Evolutionary conservation across 495 filamentous ascomycete genomes (phyloP), one percentile per base, ranked within the genome.

Genomic region (Penicillium pancosmium): DNA sequence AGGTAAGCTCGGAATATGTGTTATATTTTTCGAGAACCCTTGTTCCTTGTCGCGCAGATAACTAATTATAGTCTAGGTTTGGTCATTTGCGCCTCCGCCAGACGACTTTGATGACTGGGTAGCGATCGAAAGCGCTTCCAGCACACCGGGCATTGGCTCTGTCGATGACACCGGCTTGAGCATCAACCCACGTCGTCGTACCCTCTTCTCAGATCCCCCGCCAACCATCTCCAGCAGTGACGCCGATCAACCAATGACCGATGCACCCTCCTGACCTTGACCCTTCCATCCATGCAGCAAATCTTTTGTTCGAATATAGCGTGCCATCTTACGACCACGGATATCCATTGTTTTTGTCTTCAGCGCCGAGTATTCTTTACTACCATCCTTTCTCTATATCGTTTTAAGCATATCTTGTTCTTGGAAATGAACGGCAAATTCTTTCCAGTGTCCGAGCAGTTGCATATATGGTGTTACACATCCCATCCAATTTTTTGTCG

Each of bases 61-160:
- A 44, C 56, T 57, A 55, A 67, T 41, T 3, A 2, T 38, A 0
- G 43, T 56, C 31, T 57, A 96, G 91, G 91, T 96, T 12, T 96
- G 90, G 89, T 91, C 88, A 0, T 96, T 96, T 73, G 90, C 92
- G 1, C 92, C 92, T 7, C 91, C 91, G 11, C 68, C 69, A 1
- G 88, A 91, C 56, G 90, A 92, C 16, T 65, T 67, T 31, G 66
- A 63, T 10, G 68, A 76, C 49, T 59, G 64, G 16, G 52, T 56
- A 18, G 68, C 60, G 18, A 69, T 73, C 43, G 73, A 77, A 47
- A 78, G 71, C 47, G 55, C 71, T 8, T 75, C 72, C 0, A 80
- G 73, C 52, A 79, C 70, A 10, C 70, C 78, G 2, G 78, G 65
- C 4, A 50, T 73, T 25, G 57, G 61, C 38, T 66, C 64, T 1